Evolutionary conservation across 2,329 filamentous ascomycete genomes (phyloP).

Genomic region (Colletotrichum godetiae): DNA sequence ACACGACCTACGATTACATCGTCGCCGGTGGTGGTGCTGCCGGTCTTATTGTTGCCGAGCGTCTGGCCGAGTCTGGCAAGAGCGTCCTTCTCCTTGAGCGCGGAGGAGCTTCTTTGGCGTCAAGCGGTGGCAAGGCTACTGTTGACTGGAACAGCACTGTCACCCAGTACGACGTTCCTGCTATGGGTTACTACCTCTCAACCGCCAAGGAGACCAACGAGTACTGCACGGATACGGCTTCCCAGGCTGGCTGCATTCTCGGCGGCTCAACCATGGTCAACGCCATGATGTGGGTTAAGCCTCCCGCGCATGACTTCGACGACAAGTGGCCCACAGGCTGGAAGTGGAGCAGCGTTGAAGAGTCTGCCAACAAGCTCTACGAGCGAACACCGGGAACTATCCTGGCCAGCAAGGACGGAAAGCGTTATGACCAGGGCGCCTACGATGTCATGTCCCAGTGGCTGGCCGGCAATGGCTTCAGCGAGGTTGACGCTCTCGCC

Average conservation of each 20-base stretch:
- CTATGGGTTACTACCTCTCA: slow-evolving; percentile 35
- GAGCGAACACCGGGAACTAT: slow-evolving; percentile 37
- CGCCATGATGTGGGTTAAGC: slow-evolving; percentile 42
- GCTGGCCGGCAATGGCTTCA: slow-evolving; percentile 34
- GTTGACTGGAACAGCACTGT: slow-evolving; percentile 43
- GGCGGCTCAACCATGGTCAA: slow-evolving; percentile 45
- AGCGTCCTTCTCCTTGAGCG: slow-evolving; percentile 36
- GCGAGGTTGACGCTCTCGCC: slow-evolving; percentile 34
- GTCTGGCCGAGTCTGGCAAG: slow-evolving; percentile 36
- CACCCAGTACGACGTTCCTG: slow-evolving; percentile 39
- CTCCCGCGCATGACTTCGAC: slow-evolving; percentile 35
- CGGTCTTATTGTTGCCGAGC: slow-evolving; percentile 33
- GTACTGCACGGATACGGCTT: slow-evolving; percentile 43
- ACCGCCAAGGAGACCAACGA: slow-evolving; percentile 33
- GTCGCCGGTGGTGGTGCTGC: slow-evolving; percentile 36
- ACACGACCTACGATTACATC: slow-evolving; percentile 37
- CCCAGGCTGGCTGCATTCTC: slow-evolving; percentile 45
- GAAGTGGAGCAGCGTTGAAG: slow-evolving; percentile 36
- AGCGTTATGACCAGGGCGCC: slow-evolving; percentile 37
- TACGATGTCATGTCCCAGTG: slow-evolving; percentile 35
- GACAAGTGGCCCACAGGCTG: slow-evolving; percentile 37
- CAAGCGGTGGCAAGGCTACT: slow-evolving; percentile 36
- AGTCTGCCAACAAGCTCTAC: slow-evolving; percentile 37
- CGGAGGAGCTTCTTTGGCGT: slow-evolving; percentile 26
- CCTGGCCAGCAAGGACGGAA: slow-evolving; percentile 35